Conservation (phyloP, 2,329 filamentous ascomycete species). For the Chrysosporium keratinophilum region DNA sequence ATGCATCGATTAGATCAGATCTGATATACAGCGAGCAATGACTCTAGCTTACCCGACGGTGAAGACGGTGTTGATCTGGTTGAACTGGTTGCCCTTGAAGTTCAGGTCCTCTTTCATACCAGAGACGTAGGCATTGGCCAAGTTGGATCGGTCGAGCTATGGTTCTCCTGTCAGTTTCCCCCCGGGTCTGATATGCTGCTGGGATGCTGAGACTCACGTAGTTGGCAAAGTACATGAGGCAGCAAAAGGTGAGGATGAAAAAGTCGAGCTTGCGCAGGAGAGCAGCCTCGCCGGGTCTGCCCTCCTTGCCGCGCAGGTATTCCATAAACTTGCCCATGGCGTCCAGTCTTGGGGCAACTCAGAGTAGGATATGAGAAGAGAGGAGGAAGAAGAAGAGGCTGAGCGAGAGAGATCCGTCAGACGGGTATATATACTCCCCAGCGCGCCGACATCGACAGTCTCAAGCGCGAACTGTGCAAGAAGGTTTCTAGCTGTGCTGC, state of each 20-base stretch:
- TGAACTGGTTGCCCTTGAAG: conserved; percentile 30
- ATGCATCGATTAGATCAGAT: neutral
- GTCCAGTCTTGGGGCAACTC: neutral
- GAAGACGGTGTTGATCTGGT: conserved; percentile 33
- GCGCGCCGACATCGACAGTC: too few species aligned
- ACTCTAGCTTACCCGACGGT: conserved; percentile 32
- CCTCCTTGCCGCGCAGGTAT: conserved; percentile 16
- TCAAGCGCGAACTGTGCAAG: too few species aligned
- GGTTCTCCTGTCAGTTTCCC: neutral
- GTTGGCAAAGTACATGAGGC: conserved; percentile 41
- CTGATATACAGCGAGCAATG: too few species aligned
- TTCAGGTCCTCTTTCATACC: conserved; percentile 30
- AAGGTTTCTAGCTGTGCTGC: neutral
- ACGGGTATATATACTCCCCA: neutral
- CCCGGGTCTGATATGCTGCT: neutral
- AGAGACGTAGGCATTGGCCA: conserved; percentile 35
- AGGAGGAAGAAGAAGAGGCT: neutral
- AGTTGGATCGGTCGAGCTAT: conserved; percentile 33
- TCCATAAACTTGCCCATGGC: conserved; percentile 13
- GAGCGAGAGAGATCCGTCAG: neutral
- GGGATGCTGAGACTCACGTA: conserved; percentile 14
- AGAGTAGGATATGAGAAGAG: neutral
- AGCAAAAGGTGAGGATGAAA: conserved; percentile 37
- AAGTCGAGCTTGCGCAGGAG: conserved; percentile 43
- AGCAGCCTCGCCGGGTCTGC: conserved; percentile 16